Percentiles rank a stretch among this genome's conserved stretches.
phyloP scores from a whole-genome alignment of 129 eudicot species.

The Flaveria robusta region DNA sequence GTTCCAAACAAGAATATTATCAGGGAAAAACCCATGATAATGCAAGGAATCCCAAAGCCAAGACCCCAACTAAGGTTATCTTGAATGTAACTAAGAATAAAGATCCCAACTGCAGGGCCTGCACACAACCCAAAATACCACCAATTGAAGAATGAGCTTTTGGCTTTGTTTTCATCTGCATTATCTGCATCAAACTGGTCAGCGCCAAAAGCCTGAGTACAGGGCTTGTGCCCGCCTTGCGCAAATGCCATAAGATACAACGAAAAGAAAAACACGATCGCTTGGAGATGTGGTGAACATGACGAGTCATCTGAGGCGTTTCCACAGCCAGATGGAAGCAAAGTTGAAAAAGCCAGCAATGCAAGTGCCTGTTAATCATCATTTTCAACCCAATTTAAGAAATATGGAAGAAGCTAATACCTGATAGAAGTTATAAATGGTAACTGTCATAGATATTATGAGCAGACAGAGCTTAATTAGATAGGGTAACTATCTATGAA shows the following conservation, averaged over 20 bases:
- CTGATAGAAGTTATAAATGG: no score
- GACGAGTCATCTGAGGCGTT: slow-evolving; percentile 5
- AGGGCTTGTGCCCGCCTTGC: slow-evolving; percentile 66
- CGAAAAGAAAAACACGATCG: slow-evolving; percentile 46
- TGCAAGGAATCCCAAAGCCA: slow-evolving; percentile 78
- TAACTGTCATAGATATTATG: no score
- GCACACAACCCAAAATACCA: slow-evolving; percentile 55
- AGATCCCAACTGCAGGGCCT: slow-evolving; percentile 44
- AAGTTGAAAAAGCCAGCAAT: slow-evolving; percentile 66
- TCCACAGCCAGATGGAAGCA: slow-evolving; percentile 41
- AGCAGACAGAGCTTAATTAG: no score
- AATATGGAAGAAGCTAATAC: not conserved
- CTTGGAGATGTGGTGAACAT: slow-evolving; percentile 41
- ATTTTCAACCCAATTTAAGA: not conserved
- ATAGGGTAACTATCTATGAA: no score
- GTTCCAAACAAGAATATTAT: slow-evolving; percentile 54
- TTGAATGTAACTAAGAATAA: slow-evolving; percentile 57
- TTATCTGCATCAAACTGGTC: slow-evolving; percentile 72
- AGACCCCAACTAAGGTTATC: slow-evolving; percentile 71
- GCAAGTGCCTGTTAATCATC: slow-evolving; percentile 56
- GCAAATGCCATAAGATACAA: slow-evolving; percentile 69
- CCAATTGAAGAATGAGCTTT: slow-evolving; percentile 83
- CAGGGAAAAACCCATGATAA: slow-evolving; percentile 49
- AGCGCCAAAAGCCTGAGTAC: slow-evolving; percentile 73
- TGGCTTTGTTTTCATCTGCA: slow-evolving; percentile 51